Evolutionary conservation across 139 green algal genomes (phyloP).

Genomic region (Chlorokybus atmophyticus): DNA sequence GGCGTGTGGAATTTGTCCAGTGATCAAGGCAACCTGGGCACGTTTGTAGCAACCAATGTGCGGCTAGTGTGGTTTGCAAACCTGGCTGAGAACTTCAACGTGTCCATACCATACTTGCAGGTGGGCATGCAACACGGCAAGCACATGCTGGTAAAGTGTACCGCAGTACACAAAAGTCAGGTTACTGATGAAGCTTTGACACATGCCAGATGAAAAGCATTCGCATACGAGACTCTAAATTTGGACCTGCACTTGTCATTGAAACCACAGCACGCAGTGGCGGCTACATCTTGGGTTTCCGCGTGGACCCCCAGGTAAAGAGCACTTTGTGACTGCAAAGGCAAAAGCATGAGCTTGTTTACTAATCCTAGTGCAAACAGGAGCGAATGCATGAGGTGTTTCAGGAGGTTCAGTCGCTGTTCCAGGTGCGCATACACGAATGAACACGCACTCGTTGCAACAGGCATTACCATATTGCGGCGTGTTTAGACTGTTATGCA

Average conservation of each 20-base stretch:
- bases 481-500: too few species aligned
- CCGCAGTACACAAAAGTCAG: too few species aligned
- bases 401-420: slow-evolving; percentile 48
- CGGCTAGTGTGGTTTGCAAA: slow-evolving; percentile 57
- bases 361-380: neutral
- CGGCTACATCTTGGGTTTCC: slow-evolving; percentile 61
- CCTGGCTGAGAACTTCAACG: slow-evolving; percentile 51
- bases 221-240: slow-evolving; percentile 51
- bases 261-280: slow-evolving; percentile 39
- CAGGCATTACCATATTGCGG: too few species aligned
- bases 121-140: too few species aligned
- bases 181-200: too few species aligned
- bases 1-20: slow-evolving; percentile 56
- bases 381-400: slow-evolving; percentile 17
- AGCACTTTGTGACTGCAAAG: too few species aligned
- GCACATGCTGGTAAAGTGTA: too few species aligned
- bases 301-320: slow-evolving; percentile 34
- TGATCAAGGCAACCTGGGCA: slow-evolving; percentile 57
- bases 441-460: too few species aligned
- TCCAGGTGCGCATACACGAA: too few species aligned
- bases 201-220: slow-evolving; percentile 42
- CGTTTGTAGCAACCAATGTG: slow-evolving; percentile 59
- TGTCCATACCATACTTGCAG: slow-evolving; percentile 58
- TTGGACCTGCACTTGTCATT: slow-evolving; percentile 55
- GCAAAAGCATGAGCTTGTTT: too few species aligned